Evolutionary conservation across 345 rosid genomes (phyloP).

Genomic region (Physaria fendleri): DNA sequence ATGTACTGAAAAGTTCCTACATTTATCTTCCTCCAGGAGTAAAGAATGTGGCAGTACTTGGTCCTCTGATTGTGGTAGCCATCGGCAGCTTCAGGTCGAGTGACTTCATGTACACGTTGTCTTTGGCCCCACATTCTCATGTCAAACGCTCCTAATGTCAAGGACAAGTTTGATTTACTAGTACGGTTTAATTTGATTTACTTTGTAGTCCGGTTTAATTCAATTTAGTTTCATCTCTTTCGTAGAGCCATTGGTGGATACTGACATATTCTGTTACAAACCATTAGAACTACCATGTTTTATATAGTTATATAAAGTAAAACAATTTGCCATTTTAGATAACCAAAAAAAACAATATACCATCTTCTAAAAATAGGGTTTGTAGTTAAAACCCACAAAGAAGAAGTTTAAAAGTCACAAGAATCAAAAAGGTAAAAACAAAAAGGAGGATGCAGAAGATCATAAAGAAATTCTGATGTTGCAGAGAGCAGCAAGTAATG

Average conservation of each 20-base stretch:
- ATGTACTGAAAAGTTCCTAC: no score
- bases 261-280: constrained; percentile 7
- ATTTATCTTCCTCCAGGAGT: no score
- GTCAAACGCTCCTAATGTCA: no score
- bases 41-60: no score
- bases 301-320: constrained; percentile 13
- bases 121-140: no score
- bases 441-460: not conserved
- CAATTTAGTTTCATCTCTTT: not conserved
- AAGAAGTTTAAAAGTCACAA: not conserved
- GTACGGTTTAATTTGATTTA: no score
- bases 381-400: constrained; percentile 5
- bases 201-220: no score
- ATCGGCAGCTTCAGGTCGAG: no score
- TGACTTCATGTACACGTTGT: no score
- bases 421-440: not conserved
- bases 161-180: no score
- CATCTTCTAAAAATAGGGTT: constrained; percentile 18
- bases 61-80: no score
- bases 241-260: not conserved
- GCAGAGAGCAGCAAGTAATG: constrained; percentile 77
- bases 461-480: constrained; percentile 30
- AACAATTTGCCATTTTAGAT: not conserved
- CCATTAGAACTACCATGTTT: constrained; percentile 12
- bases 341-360: not conserved